A percentile compares a stretch with the other conserved stretches of the same genome.
Evolutionary conservation across 2,329 filamentous ascomycete species (phyloP).

Genomic region (Pseudonectria foliicola): DNA sequence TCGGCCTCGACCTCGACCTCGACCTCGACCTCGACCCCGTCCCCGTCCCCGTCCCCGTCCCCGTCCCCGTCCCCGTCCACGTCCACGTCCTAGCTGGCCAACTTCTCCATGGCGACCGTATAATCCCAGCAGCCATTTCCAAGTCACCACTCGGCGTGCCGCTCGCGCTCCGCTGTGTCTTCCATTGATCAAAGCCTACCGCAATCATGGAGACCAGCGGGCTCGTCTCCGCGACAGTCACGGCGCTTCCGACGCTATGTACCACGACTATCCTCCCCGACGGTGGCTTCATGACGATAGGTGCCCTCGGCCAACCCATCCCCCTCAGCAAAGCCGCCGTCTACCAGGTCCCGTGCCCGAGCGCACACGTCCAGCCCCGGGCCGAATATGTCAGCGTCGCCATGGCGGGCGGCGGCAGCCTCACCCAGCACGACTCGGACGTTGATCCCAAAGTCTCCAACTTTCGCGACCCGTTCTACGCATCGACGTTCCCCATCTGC

Average conservation of each 20-base stretch:
- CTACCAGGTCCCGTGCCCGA: slow-evolving; percentile 36
- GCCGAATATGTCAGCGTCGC: slow-evolving; percentile 31
- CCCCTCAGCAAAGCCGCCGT: slow-evolving; percentile 53
- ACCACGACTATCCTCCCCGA: slow-evolving; percentile 36
- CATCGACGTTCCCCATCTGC: slow-evolving; percentile 84
- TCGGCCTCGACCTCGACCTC: no score
- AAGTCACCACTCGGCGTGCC: slow-evolving; percentile 17
- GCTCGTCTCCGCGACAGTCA: slow-evolving; percentile 19
- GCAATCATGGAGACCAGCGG: slow-evolving; percentile 19
- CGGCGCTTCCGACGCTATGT: slow-evolving; percentile 29
- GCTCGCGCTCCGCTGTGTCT: slow-evolving; percentile 17
- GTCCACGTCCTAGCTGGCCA: not conserved
- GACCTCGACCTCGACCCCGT: slow-evolving; percentile 1
- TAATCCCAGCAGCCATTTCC: slow-evolving; percentile 8
- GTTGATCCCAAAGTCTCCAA: slow-evolving; percentile 46
- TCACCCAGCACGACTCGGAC: slow-evolving; percentile 23
- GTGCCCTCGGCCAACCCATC: slow-evolving; percentile 42
- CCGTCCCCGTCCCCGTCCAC: no score
- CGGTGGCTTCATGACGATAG: slow-evolving; percentile 42
- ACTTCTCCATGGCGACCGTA: slow-evolving; percentile 15
- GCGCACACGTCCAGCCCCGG: slow-evolving; percentile 13
- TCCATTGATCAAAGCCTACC: slow-evolving; percentile 15
- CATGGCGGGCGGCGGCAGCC: slow-evolving; percentile 29
- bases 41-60: slow-evolving; percentile 1
- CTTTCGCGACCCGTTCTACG: slow-evolving; percentile 82